Evolutionary conservation across 441 rosid species (phyloP).

Genomic region (Croton laevigatus): DNA sequence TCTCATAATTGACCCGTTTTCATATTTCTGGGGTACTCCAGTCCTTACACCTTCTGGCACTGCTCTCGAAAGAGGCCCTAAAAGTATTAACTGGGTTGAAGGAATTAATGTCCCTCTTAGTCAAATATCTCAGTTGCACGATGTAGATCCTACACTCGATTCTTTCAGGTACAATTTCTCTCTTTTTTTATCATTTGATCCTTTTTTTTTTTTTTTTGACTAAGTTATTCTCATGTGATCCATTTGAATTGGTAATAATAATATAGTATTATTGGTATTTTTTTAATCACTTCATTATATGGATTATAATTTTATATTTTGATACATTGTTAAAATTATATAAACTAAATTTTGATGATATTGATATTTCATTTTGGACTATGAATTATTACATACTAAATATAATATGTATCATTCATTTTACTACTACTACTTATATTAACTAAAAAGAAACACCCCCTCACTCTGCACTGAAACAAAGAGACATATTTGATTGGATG

Average conservation of each 20-base stretch:
- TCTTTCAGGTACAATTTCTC: slow-evolving; percentile 53
- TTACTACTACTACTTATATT: no score
- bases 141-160: slow-evolving; percentile 26
- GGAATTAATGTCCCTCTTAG: slow-evolving; percentile 53
- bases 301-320: no score
- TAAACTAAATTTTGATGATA: no score
- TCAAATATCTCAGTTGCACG: slow-evolving; percentile 35
- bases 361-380: no score
- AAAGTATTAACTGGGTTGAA: slow-evolving; percentile 51
- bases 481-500: slow-evolving; percentile 27
- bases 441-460: no score
- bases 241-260: no score
- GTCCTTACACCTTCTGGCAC: slow-evolving; percentile 48
- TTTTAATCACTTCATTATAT: no score
- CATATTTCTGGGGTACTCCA: slow-evolving; percentile 80
- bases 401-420: no score
- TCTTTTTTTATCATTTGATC: background rate
- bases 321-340: no score
- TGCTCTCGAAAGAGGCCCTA: slow-evolving; percentile 33
- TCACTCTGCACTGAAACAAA: background rate
- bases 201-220: background rate
- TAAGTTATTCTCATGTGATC: no score
- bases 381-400: no score
- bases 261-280: no score
- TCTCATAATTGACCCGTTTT: slow-evolving; percentile 30